Evolutionary conservation across 2,329 filamentous ascomycete species (phyloP), one percentile per base, ranked within the genome.

Genomic region (Lecanoromycetidae sp.): DNA sequence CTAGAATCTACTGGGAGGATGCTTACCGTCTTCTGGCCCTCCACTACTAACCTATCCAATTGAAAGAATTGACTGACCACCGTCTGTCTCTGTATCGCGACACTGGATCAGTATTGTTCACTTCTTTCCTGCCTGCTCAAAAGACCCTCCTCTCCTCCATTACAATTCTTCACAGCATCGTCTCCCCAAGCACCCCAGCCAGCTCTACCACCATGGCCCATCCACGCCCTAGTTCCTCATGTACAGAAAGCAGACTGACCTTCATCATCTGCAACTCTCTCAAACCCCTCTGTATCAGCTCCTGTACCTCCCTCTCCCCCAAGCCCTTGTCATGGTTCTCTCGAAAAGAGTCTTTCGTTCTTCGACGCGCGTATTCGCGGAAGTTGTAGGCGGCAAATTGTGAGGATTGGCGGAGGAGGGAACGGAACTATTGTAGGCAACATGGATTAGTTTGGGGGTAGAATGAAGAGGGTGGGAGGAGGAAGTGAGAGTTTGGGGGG

Each of bases 301-400:
- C 87, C 66, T 96, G 87, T 63, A 94, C 74, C 67, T 75, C 73
- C 53, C 86, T 74, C 55, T 78, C 74, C 61, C 95, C 91, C 37
- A 77, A 69, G 58, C 87, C 82, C 47, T 40, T 40, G 66, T 26
- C 63, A 65, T 78, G 75, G 65, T 93, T 76, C 64, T 94, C 87
- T 58, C 83, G 77, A 66, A 96, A 98, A 4, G 86, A 82, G 71
- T 96, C 91, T 63, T 77, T 77, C 63, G 91, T 94, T 65, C 90
- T 79, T 61, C 91, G 82, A 67, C 81, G 84, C 45, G 91, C 88
- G 67, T 98, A 98, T 65, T 95, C 90, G 68, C 91, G 80, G 75
- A 95, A 98, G 70, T 96, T 98, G 73, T 96, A 98, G 57, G 84
- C 79, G 53, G 87, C 78, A 66, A 98, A 96, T 61, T 94, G 84